Percentiles rank a stretch among this genome's conserved stretches.
Evolutionary conservation across 352 stramenopile species (phyloP).

Genomic region (Phytophthora europaea): DNA sequence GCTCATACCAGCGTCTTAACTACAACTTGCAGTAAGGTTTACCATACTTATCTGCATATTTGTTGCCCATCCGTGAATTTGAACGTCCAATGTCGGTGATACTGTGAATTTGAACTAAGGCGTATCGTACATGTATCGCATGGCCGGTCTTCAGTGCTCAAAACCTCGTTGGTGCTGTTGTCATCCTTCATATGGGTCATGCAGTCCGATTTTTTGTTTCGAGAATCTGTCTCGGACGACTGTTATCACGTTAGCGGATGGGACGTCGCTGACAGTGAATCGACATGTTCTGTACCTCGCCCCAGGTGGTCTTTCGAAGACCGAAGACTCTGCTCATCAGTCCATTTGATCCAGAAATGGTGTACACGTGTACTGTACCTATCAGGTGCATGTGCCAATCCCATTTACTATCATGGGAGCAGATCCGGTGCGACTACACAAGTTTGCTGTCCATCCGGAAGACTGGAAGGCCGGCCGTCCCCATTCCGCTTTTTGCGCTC

Average conservation of each 20-base stretch:
- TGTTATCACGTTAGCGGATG: not conserved
- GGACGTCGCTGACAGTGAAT: no score
- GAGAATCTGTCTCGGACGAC: not conserved
- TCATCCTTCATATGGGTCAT: not conserved
- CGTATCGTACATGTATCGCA: no score
- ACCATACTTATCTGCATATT: not conserved
- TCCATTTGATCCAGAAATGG: no score
- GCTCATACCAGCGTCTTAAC: constrained; percentile 5
- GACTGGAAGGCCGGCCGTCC: not conserved
- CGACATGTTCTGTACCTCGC: no score
- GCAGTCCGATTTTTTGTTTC: not conserved
- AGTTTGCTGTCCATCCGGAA: constrained; percentile 1
- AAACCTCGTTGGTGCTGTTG: not conserved
- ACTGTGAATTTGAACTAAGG: no score
- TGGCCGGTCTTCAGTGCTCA: not conserved
- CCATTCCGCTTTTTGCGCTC: not conserved
- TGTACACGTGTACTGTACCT: no score
- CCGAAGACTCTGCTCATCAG: no score
- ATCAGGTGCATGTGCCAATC: no score
- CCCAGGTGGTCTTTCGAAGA: no score
- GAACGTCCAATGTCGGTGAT: no score
- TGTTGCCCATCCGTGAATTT: not conserved
- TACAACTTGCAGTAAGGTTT: not conserved
- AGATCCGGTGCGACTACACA: constrained; percentile 1
- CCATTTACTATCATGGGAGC: constrained; percentile 5